These are phyloP conservation scores for Hymenoscyphus occultus DNA, from an alignment of 2,329 filamentous ascomycete species.

Conservation along the genomic window DNA sequence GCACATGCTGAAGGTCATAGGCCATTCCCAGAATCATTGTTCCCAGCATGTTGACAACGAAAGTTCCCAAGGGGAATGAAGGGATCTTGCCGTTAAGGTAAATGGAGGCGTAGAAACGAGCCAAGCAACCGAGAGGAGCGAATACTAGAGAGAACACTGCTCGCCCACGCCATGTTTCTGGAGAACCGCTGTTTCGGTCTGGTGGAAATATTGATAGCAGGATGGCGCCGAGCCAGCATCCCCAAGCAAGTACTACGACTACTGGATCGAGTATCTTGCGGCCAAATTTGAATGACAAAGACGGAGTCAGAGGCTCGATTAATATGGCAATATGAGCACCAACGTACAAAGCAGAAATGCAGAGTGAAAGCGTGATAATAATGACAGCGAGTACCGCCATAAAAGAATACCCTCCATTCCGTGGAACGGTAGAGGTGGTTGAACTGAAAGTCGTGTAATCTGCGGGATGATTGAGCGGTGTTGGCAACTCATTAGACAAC, in stretches of 20 bases:
- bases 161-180: slow-evolving; percentile 69
- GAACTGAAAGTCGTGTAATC: slow-evolving; percentile 35
- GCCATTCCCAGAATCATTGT: slow-evolving; percentile 71
- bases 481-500: slow-evolving; percentile 68
- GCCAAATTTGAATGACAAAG: slow-evolving; percentile 54
- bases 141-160: slow-evolving; percentile 77
- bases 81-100: slow-evolving; percentile 65
- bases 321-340: slow-evolving; percentile 73
- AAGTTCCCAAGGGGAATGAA: slow-evolving; percentile 82
- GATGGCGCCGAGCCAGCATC: slow-evolving; percentile 75
- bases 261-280: slow-evolving; percentile 62
- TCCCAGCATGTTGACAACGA: slow-evolving; percentile 75
- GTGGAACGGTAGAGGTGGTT: slow-evolving; percentile 41
- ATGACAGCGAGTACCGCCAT: slow-evolving; percentile 75
- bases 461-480: slow-evolving; percentile 43
- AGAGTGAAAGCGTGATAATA: slow-evolving; percentile 69
- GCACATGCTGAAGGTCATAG: slow-evolving; percentile 73
- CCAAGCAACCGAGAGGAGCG: slow-evolving; percentile 74
- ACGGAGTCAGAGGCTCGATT: slow-evolving; percentile 56
- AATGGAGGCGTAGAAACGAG: slow-evolving; percentile 70
- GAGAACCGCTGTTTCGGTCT: slow-evolving; percentile 42
- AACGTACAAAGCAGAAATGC: slow-evolving; percentile 63
- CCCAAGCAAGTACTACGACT: slow-evolving; percentile 63
- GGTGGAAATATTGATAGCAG: slow-evolving; percentile 71
- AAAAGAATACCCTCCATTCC: slow-evolving; percentile 77